A percentile compares a stretch with the other conserved stretches of the same genome.
Evolutionary conservation across 2,329 filamentous ascomycete genomes (phyloP).

Genomic region (Cytospora mali): DNA sequence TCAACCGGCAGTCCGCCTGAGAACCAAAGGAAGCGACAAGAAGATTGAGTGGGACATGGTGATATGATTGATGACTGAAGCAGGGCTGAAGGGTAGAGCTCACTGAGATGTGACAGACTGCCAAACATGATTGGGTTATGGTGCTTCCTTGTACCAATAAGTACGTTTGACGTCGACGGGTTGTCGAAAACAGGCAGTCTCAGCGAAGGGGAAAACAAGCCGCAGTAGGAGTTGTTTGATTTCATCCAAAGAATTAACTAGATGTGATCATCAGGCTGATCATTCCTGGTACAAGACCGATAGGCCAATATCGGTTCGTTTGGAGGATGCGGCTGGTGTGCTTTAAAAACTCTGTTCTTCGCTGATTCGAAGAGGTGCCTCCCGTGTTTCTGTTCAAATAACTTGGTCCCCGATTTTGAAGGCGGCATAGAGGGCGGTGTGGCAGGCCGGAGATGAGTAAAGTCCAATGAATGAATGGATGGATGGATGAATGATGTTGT

Average conservation of each 20-base stretch:
- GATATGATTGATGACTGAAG: neutral
- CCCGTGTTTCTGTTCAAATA: neutral
- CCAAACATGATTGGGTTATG: conserved; percentile 46
- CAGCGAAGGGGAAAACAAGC: too few species aligned
- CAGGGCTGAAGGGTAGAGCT: conserved; percentile 32
- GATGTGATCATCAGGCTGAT: neutral
- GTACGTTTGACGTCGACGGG: neutral
- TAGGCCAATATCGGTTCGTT: neutral
- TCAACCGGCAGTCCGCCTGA: conserved; percentile 9
- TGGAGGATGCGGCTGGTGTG: neutral
- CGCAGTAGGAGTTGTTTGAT: neutral
- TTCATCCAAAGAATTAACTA: neutral
- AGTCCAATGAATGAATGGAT: too few species aligned
- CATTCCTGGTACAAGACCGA: neutral
- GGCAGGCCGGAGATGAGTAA: too few species aligned
- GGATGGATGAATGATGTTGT: neutral
- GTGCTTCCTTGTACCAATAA: neutral
- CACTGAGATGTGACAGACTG: conserved; percentile 44
- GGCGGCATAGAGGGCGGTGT: neutral
- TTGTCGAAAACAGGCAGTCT: neutral
- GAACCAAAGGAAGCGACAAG: neutral
- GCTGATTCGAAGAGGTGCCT: neutral
- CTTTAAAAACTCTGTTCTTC: neutral
- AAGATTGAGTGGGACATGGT: neutral
- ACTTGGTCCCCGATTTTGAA: neutral